Evolutionary conservation across 768 basidiomycete genomes (phyloP).

Genomic region (Tulasnella sp.): DNA sequence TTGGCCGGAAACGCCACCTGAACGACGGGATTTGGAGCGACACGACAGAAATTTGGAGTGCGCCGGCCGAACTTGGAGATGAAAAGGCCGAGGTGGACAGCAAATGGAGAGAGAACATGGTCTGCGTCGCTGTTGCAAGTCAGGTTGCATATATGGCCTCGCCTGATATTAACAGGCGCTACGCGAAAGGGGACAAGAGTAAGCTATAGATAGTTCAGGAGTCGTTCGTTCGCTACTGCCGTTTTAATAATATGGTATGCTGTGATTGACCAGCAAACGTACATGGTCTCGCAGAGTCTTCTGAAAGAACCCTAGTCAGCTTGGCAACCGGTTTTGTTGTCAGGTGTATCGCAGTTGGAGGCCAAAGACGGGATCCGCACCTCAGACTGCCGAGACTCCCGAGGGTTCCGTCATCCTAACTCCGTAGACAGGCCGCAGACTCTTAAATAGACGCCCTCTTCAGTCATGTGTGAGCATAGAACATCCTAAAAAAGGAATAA

Average conservation of each 20-base stretch:
- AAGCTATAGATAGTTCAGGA: background rate
- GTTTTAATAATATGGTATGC: background rate
- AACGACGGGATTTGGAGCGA: background rate
- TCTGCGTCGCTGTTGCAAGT: background rate
- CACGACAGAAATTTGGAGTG: background rate
- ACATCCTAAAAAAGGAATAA: too few species aligned
- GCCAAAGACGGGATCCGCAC: too few species aligned
- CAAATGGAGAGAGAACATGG: constrained; percentile 3
- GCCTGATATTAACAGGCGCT: background rate
- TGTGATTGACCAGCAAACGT: too few species aligned
- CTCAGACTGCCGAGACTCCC: too few species aligned
- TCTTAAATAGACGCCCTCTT: too few species aligned
- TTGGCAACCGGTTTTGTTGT: too few species aligned
- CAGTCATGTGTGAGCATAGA: too few species aligned
- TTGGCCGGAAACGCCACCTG: background rate
- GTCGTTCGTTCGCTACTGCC: background rate
- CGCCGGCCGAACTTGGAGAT: background rate
- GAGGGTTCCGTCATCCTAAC: too few species aligned
- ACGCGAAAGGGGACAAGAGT: background rate
- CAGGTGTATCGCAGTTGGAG: too few species aligned
- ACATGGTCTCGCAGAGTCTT: too few species aligned
- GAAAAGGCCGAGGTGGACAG: background rate
- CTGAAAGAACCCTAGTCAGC: too few species aligned
- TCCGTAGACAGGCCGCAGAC: too few species aligned
- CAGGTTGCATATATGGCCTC: background rate